Conservation (phyloP, 2,329 filamentous ascomycete species). For the Aspergillus sp. region DNA sequence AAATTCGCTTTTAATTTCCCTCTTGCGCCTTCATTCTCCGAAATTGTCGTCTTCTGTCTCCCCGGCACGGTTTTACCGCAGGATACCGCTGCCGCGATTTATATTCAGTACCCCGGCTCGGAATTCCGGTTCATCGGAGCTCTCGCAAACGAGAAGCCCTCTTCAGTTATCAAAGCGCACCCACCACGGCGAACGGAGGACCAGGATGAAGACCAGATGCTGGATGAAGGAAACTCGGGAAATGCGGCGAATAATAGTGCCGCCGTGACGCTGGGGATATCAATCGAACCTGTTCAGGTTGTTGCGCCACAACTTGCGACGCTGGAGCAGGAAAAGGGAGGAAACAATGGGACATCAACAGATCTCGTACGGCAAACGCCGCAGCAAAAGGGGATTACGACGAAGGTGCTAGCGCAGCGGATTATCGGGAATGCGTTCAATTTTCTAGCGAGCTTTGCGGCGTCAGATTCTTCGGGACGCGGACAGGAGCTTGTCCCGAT, state of each 20-base stretch:
- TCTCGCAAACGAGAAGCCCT: conserved; percentile 86
- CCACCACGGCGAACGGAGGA: conserved; percentile 29
- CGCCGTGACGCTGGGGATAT: conserved; percentile 75
- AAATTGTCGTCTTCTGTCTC: conserved; percentile 86
- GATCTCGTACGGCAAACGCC: conserved; percentile 30
- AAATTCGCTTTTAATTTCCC: conserved; percentile 71
- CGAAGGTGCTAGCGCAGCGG: conserved; percentile 78
- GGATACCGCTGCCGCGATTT: conserved; percentile 82
- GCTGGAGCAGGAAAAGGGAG: conserved; percentile 41
- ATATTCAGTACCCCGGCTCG: conserved; percentile 69
- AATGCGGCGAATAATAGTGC: conserved; percentile 30
- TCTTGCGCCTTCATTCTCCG: conserved; percentile 58
- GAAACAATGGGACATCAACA: conserved; percentile 26
- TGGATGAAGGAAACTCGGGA: conserved; percentile 42
- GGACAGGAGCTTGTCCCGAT: conserved; percentile 88
- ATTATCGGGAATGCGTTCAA: conserved; percentile 99
- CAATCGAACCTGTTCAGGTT: conserved; percentile 71
- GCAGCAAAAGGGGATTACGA: conserved; percentile 53
- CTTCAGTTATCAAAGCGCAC: conserved; percentile 81
- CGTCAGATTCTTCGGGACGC: conserved; percentile 51
- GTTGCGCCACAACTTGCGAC: conserved; percentile 69
- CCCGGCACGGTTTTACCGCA: conserved; percentile 73
- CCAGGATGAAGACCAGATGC: conserved; percentile 46
- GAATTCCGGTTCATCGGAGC: conserved; percentile 85
- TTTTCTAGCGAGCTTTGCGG: conserved; percentile 85